Base-by-base conservation (phyloP, 352 stramenopile genomes). In the Bremia lactucae region DNA sequence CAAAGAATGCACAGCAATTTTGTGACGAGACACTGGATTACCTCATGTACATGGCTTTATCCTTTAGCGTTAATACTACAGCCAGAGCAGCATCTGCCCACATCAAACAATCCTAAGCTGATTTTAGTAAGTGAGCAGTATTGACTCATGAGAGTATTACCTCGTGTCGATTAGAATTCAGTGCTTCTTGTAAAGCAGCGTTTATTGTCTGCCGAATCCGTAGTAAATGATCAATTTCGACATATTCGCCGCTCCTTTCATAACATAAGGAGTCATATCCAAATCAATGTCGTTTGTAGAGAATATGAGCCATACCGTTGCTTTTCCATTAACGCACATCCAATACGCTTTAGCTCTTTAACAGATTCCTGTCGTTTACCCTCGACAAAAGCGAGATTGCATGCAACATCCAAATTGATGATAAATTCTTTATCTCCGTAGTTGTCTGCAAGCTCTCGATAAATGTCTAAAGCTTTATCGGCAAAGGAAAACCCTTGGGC, bases 341-440 rank as follows among this genome's bases (percentile, higher is more conserved):
- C 43, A 31, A 78, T 38, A 16, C 56, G 47, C 28, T 62, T 72
- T 8, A 86, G 41, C 37, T 83, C 68, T 2, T 31, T 22, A 18
- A 83, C 71, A 0, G 71, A 65, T 38, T 64, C 45, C 15, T 46
- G 63, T 38, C 7, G 39, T 25, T 53, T 49, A 23, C 25, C 54
- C 29, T 49, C 68, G 58, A 47, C 52, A 33, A 47, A 46, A 36
- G 68, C 67, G 4, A 87, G 54, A 36, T 52, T 59, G 26, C 67
- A 84, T n/a, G 69, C 73, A 10, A 89, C 50, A 42, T 87, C 77
- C 20, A 87, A 33, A 35, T 65, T 69, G 28, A 90, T 84, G 19
- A 71, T 53, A 18, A 83, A 43, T 14, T 54, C 48, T 18, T 65
- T 43, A 45, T 80, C 70, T 3, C 69, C 72, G 21, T 81, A 85